A percentile compares a stretch with the other conserved stretches of the same genome.
Evolutionary conservation across 371 early-diverging fungal species (phyloP).

Genomic region (Mycotypha africana): DNA sequence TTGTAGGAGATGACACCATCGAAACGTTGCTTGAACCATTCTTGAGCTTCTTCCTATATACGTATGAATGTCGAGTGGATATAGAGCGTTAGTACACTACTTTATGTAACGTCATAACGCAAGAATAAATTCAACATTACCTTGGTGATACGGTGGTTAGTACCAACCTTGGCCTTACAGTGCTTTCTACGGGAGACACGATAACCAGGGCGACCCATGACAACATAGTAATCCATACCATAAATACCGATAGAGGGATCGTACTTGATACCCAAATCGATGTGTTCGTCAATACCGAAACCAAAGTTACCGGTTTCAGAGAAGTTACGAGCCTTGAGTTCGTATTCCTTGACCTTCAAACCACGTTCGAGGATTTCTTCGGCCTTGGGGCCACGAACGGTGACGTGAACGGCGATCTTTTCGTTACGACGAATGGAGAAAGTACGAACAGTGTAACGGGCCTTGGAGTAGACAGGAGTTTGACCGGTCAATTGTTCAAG

Average conservation of each 20-base stretch:
- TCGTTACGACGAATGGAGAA: constrained; percentile 99
- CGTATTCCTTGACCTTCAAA: constrained; percentile 99
- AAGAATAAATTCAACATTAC: no score
- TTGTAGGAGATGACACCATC: constrained; percentile 88
- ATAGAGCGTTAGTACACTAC: no score
- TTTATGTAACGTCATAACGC: no score
- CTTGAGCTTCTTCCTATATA: constrained; percentile 69
- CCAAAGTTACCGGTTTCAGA: constrained; percentile 99
- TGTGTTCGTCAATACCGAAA: constrained; percentile 99
- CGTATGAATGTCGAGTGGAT: no score
- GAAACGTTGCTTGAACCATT: constrained; percentile 88
- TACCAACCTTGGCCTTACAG: constrained; percentile 83
- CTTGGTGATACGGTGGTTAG: constrained; percentile 92
- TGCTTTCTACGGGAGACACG: constrained; percentile 97
- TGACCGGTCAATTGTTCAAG: constrained; percentile 99
- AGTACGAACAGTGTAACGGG: constrained; percentile 99
- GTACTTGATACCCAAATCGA: constrained; percentile 99
- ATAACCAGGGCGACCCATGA: constrained; percentile 97
- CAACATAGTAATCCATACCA: constrained; percentile 98
- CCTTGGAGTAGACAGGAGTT: constrained; percentile 99
- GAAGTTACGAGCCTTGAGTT: constrained; percentile 95
- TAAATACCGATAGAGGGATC: constrained; percentile 99
- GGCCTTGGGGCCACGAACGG: constrained; percentile 89
- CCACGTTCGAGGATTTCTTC: constrained; percentile 98
- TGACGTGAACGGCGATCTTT: constrained; percentile 99